These are phyloP conservation scores for Fusarium nodosum DNA, from an alignment of 2,329 filamentous ascomycete species.

Conservation along the genomic window DNA sequence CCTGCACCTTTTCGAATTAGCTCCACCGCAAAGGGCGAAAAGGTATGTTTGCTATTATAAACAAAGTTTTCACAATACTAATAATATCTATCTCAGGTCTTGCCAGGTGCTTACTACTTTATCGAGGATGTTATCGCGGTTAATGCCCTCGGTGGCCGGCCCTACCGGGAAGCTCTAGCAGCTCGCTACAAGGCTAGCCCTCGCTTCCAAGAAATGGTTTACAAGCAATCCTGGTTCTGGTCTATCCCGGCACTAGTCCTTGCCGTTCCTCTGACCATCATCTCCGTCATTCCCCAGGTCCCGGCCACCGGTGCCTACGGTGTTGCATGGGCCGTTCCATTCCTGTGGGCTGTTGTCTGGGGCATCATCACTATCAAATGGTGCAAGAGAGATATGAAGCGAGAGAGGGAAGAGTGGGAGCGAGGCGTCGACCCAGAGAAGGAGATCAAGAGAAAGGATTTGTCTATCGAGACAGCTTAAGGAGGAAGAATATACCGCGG, in stretches of 20 bases:
- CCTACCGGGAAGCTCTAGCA: constrained; percentile 58
- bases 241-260: constrained; percentile 56
- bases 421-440: constrained; percentile 45
- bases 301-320: constrained; percentile 56
- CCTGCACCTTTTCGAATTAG: constrained; percentile 73
- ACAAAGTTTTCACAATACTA: constrained; percentile 42
- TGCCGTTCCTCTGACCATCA: constrained; percentile 55
- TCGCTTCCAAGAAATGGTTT: constrained; percentile 59
- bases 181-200: constrained; percentile 59
- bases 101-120: constrained; percentile 73
- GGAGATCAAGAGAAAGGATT: constrained; percentile 32
- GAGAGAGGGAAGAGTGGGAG: constrained; percentile 57
- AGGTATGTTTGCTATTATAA: constrained; percentile 42
- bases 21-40: constrained; percentile 70
- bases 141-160: constrained; percentile 69
- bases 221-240: constrained; percentile 59
- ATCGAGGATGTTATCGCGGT: constrained; percentile 78
- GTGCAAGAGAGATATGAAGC: constrained; percentile 57
- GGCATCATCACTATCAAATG: constrained; percentile 53
- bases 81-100: constrained; percentile 56
- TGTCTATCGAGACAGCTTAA: constrained; percentile 27
- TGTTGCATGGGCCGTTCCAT: constrained; percentile 58
- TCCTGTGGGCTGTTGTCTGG: constrained; percentile 56
- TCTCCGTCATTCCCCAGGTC: constrained; percentile 54
- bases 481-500: not conserved